Conservation (phyloP, 768 basidiomycete species). For the Pulveroboletus ravenelii region DNA sequence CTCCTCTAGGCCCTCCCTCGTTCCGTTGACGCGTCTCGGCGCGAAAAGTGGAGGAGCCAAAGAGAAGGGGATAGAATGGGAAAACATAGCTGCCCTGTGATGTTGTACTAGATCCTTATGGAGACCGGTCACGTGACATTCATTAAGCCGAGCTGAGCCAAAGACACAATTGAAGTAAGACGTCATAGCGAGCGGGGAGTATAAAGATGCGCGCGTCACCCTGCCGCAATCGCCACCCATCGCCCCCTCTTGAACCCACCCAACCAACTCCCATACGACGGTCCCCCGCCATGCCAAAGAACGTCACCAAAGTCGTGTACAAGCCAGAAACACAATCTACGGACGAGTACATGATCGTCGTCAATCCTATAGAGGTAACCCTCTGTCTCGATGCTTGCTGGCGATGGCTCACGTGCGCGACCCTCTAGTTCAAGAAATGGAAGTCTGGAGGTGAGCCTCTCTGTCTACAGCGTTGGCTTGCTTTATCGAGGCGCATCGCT, state of each 20-base stretch:
- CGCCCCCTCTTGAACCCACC: not conserved
- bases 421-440: conserved; percentile 67
- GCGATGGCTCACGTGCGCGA: conserved; percentile 4
- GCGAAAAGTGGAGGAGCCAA: conserved; percentile 8
- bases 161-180: not conserved
- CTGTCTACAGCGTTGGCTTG: not conserved
- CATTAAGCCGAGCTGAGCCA: conserved; percentile 12
- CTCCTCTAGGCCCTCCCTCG: conserved; percentile 46
- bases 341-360: conserved; percentile 68
- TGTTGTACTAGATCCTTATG: not conserved
- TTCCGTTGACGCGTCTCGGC: conserved; percentile 40
- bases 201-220: conserved; percentile 23
- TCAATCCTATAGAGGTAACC: conserved; percentile 60
- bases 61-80: conserved; percentile 22
- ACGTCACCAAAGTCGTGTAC: conserved; percentile 69
- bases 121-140: conserved; percentile 27
- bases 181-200: conserved; percentile 16
- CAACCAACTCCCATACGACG: not conserved
- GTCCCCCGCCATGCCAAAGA: conserved; percentile 36
- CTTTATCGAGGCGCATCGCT: conserved; percentile 8
- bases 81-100: conserved; percentile 19
- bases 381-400: conserved; percentile 1
- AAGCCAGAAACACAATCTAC: conserved; percentile 69
- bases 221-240: conserved; percentile 5
- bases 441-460: conserved; percentile 62